Evolutionary conservation across 2,329 filamentous ascomycete genomes (phyloP), one percentile per base, ranked within the genome.

Genomic region (Golovinomyces cichoracearum): DNA sequence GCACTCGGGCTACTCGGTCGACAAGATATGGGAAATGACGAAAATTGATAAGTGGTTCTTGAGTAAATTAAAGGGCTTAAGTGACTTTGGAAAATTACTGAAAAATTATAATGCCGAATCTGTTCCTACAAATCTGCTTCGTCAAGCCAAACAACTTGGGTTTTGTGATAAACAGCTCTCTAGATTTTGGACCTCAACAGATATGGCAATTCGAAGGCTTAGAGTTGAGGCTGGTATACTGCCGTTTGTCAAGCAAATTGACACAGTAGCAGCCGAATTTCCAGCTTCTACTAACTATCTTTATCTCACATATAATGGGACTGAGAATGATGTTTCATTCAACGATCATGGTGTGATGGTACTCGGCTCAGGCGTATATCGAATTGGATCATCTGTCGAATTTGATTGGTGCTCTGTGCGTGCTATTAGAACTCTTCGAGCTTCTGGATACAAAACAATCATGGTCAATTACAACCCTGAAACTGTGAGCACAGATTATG

Each of bases 1-100:
- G 88, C 77, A 86, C 61, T 70, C 80, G 50, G 90, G 88, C 27
- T 98, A 95, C 66, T 80, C 76, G 3, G 86, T 95, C 31, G 83
- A 95, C 61, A 90, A 93, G 66, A 93, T 98, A 62, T 94, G 86
- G 85, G 83, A 94, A 63, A 72, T 95, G 68, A 98, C 90, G 60
- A 85, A 88, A 67, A 98, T 98, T 58, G 90, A 95, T 68, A 93
- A 92, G 65, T 98, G 90, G 90, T 98, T 95, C 70, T 67, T 98
- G 55, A 78, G 75, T 65, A 86, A 84, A 63, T 76, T 98, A 50
- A 93, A 93, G 74, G 79, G 80, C 25, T 69, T 98, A 9, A 93
- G 78, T 64, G 75, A 93, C 66, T 94, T 95, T 57, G 78, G 78
- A 61, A 88, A 85, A 65, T 63, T 72, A 22, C 83, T 94, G 76